Percentiles rank a stretch among this genome's conserved stretches.
Conservation (phyloP, 768 basidiomycete species). For the Paxillus rubicundulus region DNA sequence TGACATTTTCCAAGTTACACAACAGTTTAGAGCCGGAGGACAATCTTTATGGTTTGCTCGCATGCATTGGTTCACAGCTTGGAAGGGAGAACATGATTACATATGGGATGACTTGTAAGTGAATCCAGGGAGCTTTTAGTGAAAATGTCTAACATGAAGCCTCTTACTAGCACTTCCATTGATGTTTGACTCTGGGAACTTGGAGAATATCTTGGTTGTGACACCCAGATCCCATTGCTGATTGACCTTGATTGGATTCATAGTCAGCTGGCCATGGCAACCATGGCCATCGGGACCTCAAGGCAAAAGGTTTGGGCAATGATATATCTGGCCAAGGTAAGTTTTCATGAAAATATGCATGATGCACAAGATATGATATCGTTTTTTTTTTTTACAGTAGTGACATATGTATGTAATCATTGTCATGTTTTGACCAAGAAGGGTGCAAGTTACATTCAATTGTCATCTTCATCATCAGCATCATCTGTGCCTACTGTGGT, state of each 20-base stretch:
- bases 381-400: too few species aligned
- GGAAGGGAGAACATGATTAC: background rate
- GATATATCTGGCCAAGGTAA: constrained; percentile 3
- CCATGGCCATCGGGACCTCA: background rate
- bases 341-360: too few species aligned
- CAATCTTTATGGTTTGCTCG: background rate
- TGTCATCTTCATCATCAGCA: too few species aligned
- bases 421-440: too few species aligned
- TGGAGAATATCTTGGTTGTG: background rate
- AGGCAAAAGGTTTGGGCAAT: constrained; percentile 3
- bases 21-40: background rate
- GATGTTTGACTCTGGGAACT: constrained; percentile 5
- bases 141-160: too few species aligned
- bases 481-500: too few species aligned
- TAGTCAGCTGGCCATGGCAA: background rate
- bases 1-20: background rate
- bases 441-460: too few species aligned
- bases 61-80: background rate
- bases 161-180: background rate
- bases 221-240: background rate
- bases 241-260: background rate
- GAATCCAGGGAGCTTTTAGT: too few species aligned
- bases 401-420: too few species aligned
- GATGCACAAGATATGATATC: too few species aligned
- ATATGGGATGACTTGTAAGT: constrained; percentile 2